Evolutionary conservation across 352 stramenopile genomes (phyloP), one percentile per base, ranked within the genome.

Genomic region (Peronosclerospora sorghi): DNA sequence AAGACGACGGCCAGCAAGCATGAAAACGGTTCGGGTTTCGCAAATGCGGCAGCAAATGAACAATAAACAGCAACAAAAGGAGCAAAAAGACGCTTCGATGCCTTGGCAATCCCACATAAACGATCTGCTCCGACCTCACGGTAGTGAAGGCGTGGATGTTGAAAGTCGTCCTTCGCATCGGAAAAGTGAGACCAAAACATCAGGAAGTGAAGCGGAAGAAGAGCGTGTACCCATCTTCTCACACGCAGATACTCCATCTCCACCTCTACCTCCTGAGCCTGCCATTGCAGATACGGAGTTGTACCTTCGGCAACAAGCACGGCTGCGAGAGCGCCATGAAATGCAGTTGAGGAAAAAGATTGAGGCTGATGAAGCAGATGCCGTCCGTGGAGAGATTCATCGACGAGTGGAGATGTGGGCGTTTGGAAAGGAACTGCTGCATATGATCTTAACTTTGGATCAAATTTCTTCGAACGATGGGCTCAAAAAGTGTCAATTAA

Each of bases 21-120:
- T 86, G 64, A 92, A 92, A 49, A 69, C 78, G 4, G 72, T 87
- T 24, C 78, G 78, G 23, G 75, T 90, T 19, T 90, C 78, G 0
- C 78, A 90, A 38, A 87, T 90, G 72, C 65, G 73, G 8, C 73
- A 93, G 41, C 77, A 93, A 32, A 76, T 88, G 54, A 83, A 80
- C 44, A 86, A 68, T 40, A 73, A 86, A 8, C 61, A 75, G 13
- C 66, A 67, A 1, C 65, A 77, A 41, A 74, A 67, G 26, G 68
- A 81, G 9, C 56, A 67, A 6, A 54, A 58, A 32, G 50, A 65
- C 4, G 20, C 46, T 6, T 36, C 52, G 8, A 26, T 50, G 8
- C 48, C 38, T 0, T 26, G 42, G 18, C 42, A 42, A 42, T 38
- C 23, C 29, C 29, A 62, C 41, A 45, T 41, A 9, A 63, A 52